These are phyloP conservation scores for Simplicillium sp. DNA, from an alignment of 2,329 filamentous ascomycete genomes.

Conservation along the genomic window DNA sequence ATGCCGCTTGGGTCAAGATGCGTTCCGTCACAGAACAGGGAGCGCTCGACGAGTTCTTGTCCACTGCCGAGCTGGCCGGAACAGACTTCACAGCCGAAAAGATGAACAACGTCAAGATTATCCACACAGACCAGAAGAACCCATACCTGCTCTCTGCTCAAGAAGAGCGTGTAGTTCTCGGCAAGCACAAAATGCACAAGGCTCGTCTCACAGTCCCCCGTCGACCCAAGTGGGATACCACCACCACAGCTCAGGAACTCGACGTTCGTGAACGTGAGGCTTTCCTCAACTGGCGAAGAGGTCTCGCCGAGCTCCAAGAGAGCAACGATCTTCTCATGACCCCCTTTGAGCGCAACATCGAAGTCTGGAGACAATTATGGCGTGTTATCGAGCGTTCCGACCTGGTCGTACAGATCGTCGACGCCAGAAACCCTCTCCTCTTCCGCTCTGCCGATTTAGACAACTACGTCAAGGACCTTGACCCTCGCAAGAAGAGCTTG, in stretches of 20 bases:
- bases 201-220: constrained; percentile 77
- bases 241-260: constrained; percentile 74
- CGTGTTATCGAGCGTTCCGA: constrained; percentile 95
- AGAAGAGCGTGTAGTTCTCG: constrained; percentile 69
- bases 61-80: constrained; percentile 91
- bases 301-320: constrained; percentile 86
- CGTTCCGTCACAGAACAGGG: constrained; percentile 96
- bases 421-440: constrained; percentile 86
- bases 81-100: constrained; percentile 99
- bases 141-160: constrained; percentile 79
- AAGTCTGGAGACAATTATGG: constrained; percentile 98
- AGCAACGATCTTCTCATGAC: constrained; percentile 94
- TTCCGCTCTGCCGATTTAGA: constrained; percentile 94
- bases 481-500: constrained; percentile 79
- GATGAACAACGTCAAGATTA: constrained; percentile 98
- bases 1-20: constrained; percentile 98
- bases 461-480: constrained; percentile 86
- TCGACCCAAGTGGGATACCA: constrained; percentile 78
- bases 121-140: constrained; percentile 92
- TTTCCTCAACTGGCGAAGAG: constrained; percentile 80
- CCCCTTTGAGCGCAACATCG: constrained; percentile 91
- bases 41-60: constrained; percentile 91
- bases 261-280: constrained; percentile 71
- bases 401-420: constrained; percentile 94
- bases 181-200: constrained; percentile 77